Evolutionary conservation across 257 asterid species (phyloP), one percentile per base, ranked within the genome.

Genomic region (Phtheirospermum japonicum): DNA sequence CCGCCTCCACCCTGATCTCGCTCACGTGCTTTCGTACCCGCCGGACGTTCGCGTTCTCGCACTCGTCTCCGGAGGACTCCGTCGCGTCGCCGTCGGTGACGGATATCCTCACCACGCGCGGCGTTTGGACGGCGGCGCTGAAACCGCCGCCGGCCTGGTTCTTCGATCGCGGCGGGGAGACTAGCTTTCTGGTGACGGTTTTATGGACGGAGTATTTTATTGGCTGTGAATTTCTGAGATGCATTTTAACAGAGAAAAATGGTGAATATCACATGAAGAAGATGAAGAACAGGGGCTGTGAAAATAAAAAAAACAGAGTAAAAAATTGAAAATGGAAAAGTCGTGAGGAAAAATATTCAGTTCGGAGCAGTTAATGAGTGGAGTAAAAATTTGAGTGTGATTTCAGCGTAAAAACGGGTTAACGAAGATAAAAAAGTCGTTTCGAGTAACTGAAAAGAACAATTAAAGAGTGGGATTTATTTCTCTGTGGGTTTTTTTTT

Each of bases 21-120:
- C 69, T 74, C 32, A 87, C 75, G 1, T 76, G 78, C 71, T 68
- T 83, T 7, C 66, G 79, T 45, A 71, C 71, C 0, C 74, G 76
- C 20, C 72, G 72, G n/a, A 26, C n/a, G 20, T 32, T 45, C 26
- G 46, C 18, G 0, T 70, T 18, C 0, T 43, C 73, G 5, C 65
- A 26, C 9, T 81, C 97, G 3, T 78, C 91, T 39, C 70, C 40
- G 2, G 95, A 87, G 0, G 93, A 83, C 9, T 87, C 97, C 0
- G 97, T 87, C 30, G 96, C 96, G 40, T 87, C 97, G 6, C 67
- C 59, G 56, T 90, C 97, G 0, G 86, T 80, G 4, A 81, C 86
- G 0, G 70, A 66, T 18, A 90, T 77, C 43, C 81, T 64, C 12
- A 90, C 84, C 40, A 90, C 56, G 0, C 80, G 78, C 0, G 86